Percentiles rank a stretch among this genome's conserved stretches.
Evolutionary conservation across 2,329 filamentous ascomycete species (phyloP).

Genomic region (Hypoxylon sp.): DNA sequence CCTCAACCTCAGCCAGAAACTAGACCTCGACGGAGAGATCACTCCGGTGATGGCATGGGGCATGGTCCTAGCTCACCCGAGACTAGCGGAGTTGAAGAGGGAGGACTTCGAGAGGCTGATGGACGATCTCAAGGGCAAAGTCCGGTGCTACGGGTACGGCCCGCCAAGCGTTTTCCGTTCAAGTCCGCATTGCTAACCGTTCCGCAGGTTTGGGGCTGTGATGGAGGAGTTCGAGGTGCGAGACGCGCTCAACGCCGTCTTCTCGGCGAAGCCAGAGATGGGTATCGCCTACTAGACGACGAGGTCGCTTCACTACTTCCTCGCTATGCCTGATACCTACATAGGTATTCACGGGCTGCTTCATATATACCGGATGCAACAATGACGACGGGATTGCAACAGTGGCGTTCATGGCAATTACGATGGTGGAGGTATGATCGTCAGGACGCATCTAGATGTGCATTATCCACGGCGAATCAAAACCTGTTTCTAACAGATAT

Average conservation of each 20-base stretch:
- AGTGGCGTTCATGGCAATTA: conserved; percentile 9
- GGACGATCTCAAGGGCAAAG: conserved; percentile 80
- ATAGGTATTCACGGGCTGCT: neutral
- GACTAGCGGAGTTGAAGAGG: conserved; percentile 72
- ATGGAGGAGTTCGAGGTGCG: conserved; percentile 77
- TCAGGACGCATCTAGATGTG: conserved; percentile 14
- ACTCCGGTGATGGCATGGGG: conserved; percentile 97
- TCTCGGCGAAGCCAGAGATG: conserved; percentile 68
- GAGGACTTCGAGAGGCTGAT: conserved; percentile 80
- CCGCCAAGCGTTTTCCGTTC: neutral
- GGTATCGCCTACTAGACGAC: conserved; percentile 41
- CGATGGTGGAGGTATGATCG: conserved; percentile 11
- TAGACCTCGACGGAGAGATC: conserved; percentile 89
- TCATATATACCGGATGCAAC: conserved; percentile 12
- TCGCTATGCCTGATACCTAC: neutral
- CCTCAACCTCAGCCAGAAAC: conserved; percentile 83
- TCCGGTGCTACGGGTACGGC: conserved; percentile 91
- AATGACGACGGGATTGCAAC: conserved; percentile 12
- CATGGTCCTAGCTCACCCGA: conserved; percentile 78
- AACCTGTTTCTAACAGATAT: conserved; percentile 6
- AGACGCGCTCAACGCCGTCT: conserved; percentile 80
- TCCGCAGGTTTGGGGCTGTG: conserved; percentile 69
- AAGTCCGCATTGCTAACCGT: conserved; percentile 31
- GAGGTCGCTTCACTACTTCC: neutral
- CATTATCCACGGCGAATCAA: conserved; percentile 4